Conservation (phyloP, 2,329 filamentous ascomycete genomes). For the Meredithiella fracta region DNA sequence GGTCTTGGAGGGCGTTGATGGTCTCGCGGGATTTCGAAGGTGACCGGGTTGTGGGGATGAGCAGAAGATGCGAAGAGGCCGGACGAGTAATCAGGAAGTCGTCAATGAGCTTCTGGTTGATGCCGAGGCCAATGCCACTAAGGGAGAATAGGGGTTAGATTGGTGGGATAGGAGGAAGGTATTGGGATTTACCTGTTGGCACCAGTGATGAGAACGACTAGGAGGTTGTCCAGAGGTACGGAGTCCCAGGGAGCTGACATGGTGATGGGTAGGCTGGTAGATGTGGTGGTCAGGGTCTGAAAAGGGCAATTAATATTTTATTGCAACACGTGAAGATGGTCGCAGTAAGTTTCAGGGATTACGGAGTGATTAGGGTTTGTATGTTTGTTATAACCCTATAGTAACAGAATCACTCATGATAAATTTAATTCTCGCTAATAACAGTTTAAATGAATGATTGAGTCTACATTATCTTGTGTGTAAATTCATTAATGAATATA, state of each 20-base stretch:
- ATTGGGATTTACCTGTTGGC: conserved; percentile 12
- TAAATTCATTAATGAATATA: too few species aligned
- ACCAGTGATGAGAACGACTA: conserved; percentile 12
- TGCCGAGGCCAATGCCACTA: conserved; percentile 76
- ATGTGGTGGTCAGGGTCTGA: background rate
- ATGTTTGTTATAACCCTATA: background rate
- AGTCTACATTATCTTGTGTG: too few species aligned
- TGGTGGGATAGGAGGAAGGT: background rate
- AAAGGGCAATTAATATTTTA: background rate
- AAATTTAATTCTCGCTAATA: too few species aligned
- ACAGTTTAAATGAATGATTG: too few species aligned
- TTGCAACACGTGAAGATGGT: background rate
- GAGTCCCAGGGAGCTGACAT: conserved; percentile 10
- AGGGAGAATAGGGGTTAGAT: background rate
- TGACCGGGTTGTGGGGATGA: conserved; percentile 73
- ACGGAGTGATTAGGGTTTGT: background rate
- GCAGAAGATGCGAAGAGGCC: conserved; percentile 50
- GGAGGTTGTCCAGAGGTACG: conserved; percentile 8
- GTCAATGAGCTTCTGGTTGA: conserved; percentile 72
- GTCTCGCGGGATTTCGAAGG: conserved; percentile 58
- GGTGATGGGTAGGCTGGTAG: background rate
- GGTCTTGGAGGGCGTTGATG: conserved; percentile 42
- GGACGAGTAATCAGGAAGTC: conserved; percentile 63
- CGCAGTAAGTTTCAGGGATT: background rate
- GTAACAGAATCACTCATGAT: too few species aligned